A percentile compares a stretch with the other conserved stretches of the same genome.
phyloP scores from a whole-genome alignment of 2,329 filamentous ascomycete genomes.

The Penicillium olsonii region DNA sequence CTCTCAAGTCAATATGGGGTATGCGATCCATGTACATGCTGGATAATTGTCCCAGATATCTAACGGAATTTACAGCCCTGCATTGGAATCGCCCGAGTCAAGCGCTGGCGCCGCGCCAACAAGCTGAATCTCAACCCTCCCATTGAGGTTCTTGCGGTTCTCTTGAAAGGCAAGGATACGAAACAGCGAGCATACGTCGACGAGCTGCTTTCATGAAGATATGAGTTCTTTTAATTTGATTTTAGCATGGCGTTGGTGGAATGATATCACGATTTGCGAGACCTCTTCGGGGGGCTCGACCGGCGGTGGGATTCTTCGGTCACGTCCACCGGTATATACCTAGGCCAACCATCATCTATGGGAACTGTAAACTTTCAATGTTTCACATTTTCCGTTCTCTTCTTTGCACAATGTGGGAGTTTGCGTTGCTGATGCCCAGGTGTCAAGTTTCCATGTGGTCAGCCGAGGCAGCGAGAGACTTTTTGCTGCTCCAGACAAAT shows the following conservation, averaged over 20 bases:
- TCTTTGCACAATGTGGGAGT: not conserved
- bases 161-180: constrained; percentile 63
- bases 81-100: constrained; percentile 76
- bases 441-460: not conserved
- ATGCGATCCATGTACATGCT: constrained; percentile 46
- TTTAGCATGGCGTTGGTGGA: constrained; percentile 10
- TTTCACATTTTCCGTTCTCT: not conserved
- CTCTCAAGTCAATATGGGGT: constrained; percentile 89
- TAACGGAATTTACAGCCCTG: constrained; percentile 65
- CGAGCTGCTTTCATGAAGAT: constrained; percentile 35
- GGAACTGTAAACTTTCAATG: too few species aligned
- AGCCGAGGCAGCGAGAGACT: not conserved
- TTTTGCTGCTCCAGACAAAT: not conserved
- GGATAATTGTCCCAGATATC: not conserved
- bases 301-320: too few species aligned
- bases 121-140: constrained; percentile 82
- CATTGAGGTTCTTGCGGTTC: constrained; percentile 82
- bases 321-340: too few species aligned
- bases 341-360: too few species aligned
- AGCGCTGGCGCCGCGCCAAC: constrained; percentile 86
- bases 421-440: not conserved
- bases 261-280: constrained; percentile 7
- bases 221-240: not conserved
- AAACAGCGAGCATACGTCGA: constrained; percentile 67
- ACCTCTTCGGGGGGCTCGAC: not conserved